Conservation (phyloP, 116 monocot genomes). For the Dioscorea cayenensis region DNA sequence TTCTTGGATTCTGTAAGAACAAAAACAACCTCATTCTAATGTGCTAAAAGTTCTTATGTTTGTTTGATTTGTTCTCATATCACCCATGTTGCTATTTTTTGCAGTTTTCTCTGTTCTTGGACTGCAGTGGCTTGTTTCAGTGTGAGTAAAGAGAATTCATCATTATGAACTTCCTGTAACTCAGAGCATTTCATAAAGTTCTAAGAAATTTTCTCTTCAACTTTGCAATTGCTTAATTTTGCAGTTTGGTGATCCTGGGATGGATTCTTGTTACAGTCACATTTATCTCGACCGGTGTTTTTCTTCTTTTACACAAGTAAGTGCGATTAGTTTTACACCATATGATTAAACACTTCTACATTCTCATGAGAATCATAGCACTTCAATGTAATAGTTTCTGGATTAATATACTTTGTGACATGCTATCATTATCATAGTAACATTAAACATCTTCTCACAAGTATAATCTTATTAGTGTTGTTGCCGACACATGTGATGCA, state of each 20-base stretch:
- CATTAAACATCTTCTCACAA: background rate
- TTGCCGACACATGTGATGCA: constrained; percentile 70
- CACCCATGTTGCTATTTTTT: background rate
- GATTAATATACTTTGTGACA: background rate
- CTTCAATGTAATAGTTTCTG: background rate
- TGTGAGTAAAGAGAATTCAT: constrained; percentile 34
- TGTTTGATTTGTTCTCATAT: background rate
- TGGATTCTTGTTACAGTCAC: constrained; percentile 76
- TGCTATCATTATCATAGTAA: background rate
- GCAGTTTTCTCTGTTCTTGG: constrained; percentile 79
- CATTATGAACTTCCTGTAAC: background rate
- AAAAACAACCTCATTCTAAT: background rate
- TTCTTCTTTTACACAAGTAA: constrained; percentile 82
- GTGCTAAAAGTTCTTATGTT: background rate
- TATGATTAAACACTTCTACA: background rate
- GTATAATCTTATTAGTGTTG: constrained; percentile 31
- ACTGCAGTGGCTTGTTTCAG: constrained; percentile 44
- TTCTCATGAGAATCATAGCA: background rate
- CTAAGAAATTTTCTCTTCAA: background rate
- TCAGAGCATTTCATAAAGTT: background rate
- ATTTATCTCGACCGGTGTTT: constrained; percentile 66
- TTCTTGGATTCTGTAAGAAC: constrained; percentile 39
- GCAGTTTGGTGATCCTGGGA: constrained; percentile 62
- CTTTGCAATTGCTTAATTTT: background rate
- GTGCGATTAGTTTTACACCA: background rate